A percentile compares a stretch with the other conserved stretches of the same genome.
Conservation (phyloP, 345 rosid genomes). For the Cardamine chenopodiifolia region DNA sequence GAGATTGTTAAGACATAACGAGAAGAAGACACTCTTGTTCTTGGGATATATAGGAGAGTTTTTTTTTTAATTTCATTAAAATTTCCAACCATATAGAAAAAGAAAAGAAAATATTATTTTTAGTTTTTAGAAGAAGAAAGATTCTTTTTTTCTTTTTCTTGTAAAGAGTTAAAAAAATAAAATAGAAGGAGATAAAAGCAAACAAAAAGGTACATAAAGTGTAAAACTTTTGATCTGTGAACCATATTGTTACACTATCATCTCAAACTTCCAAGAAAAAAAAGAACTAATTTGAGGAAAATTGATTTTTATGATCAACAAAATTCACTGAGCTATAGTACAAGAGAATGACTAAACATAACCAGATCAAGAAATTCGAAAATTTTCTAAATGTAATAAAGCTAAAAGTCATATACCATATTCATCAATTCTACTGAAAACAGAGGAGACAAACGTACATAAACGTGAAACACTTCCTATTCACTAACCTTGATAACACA, state of each 20-base stretch:
- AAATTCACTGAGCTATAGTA: neutral
- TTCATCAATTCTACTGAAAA: neutral
- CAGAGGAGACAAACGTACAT: constrained; percentile 12
- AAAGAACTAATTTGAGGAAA: neutral
- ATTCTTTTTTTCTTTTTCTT: neutral
- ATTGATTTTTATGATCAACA: neutral
- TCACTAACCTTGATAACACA: constrained; percentile 26
- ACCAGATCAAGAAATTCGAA: neutral
- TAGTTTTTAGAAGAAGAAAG: constrained; percentile 8
- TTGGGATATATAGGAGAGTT: neutral
- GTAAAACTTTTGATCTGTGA: constrained; percentile 21
- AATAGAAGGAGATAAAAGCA: neutral
- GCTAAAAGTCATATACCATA: neutral
- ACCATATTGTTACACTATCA: constrained; percentile 5
- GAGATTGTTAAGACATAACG: neutral
- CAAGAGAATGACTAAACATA: neutral
- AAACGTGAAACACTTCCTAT: constrained; percentile 16
- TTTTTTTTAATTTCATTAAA: neutral
- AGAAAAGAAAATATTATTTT: neutral
- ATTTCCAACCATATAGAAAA: neutral
- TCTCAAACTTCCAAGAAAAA: neutral
- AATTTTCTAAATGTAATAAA: neutral
- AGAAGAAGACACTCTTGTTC: neutral
- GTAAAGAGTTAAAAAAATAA: neutral
- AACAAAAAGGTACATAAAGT: constrained; percentile 8